Percentiles rank a stretch among this genome's conserved stretches.
Evolutionary conservation across 768 basidiomycete species (phyloP).

Genomic region (Butyriboletus loyo): DNA sequence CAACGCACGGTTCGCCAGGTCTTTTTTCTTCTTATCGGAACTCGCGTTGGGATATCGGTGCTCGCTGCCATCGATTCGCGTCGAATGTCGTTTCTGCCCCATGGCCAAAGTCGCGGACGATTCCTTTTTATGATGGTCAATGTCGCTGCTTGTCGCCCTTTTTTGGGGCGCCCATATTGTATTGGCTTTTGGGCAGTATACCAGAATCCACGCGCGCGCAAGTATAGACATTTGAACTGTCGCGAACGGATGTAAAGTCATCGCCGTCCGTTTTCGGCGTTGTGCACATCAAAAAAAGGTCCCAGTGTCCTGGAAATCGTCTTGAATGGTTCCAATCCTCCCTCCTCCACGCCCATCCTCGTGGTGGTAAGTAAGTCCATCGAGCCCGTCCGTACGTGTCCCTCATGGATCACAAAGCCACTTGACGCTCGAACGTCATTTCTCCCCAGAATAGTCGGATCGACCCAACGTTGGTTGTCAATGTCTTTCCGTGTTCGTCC

Average conservation of each 20-base stretch:
- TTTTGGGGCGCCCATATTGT: no score
- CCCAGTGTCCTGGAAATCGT: not conserved
- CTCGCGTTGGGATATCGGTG: not conserved
- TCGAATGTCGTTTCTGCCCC: not conserved
- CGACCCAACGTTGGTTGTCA: not conserved
- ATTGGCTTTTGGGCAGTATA: no score
- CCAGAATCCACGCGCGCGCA: no score
- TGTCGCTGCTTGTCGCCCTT: no score
- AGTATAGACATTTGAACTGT: no score
- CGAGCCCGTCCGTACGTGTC: not conserved
- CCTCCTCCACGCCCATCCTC: not conserved
- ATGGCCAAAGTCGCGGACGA: no score
- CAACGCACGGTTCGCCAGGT: not conserved
- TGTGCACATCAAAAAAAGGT: no score
- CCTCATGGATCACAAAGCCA: not conserved
- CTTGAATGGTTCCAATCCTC: not conserved
- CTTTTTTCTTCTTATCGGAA: not conserved
- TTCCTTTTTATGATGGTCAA: no score
- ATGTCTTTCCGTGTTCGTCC: not conserved
- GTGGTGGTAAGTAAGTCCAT: not conserved
- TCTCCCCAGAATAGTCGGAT: no score
- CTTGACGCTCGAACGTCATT: not conserved
- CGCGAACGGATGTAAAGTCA: no score
- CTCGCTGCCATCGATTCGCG: no score
- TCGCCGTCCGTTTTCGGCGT: no score